Conservation (phyloP, 2,329 filamentous ascomycete genomes). For the Trichoderma sp. region DNA sequence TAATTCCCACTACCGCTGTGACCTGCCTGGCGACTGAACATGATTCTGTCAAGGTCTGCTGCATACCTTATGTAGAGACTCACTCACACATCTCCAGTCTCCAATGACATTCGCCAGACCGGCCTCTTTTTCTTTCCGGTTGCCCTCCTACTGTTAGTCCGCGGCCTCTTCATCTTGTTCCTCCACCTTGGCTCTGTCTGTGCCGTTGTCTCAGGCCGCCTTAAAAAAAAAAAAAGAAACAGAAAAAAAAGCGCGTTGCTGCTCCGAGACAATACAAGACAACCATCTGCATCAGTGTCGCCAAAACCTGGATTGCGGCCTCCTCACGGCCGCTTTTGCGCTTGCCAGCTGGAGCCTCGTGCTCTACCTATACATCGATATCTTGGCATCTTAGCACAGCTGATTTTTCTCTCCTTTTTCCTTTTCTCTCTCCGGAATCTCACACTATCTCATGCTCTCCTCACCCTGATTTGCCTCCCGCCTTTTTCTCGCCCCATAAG, state of each 20-base stretch:
- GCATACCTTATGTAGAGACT: neutral
- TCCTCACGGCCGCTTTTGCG: neutral
- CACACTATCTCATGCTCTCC: neutral
- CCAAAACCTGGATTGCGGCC: neutral
- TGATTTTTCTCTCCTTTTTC: neutral
- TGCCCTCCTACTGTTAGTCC: neutral
- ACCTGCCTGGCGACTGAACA: conserved; percentile 12
- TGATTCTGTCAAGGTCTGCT: neutral
- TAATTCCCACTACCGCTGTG: conserved; percentile 11
- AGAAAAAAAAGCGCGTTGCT: neutral
- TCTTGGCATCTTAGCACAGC: neutral
- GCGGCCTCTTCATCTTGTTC: neutral
- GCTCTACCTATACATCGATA: neutral
- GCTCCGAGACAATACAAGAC: neutral
- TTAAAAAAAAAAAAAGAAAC: neutral
- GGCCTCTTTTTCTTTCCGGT: neutral
- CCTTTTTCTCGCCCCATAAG: neutral
- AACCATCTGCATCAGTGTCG: neutral
- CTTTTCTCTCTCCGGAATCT: neutral
- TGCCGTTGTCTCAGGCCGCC: neutral
- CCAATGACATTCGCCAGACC: conserved; percentile 5
- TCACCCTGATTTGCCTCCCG: neutral
- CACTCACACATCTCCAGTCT: neutral
- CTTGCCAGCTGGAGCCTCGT: neutral
- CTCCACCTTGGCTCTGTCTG: neutral